These are phyloP conservation scores for Inosperma sp. DNA, from an alignment of 768 basidiomycete species.

Conservation along the genomic window DNA sequence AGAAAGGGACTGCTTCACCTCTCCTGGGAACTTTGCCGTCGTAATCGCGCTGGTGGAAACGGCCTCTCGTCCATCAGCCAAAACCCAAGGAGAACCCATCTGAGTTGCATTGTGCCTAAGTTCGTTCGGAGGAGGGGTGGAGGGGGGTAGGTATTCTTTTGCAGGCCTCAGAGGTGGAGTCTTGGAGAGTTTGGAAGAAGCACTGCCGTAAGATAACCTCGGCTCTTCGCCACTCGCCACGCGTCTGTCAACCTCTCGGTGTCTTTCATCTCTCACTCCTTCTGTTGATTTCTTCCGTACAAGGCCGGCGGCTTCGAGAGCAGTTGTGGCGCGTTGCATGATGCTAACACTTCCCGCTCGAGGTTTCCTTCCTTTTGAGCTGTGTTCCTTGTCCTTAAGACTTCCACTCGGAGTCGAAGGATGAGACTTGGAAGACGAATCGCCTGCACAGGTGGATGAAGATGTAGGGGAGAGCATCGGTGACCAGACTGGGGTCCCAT, in stretches of 20 bases:
- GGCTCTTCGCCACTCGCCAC: slow-evolving; percentile 48
- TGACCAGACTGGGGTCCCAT: slow-evolving; percentile 41
- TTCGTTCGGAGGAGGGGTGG: slow-evolving; percentile 50
- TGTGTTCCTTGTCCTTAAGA: slow-evolving; percentile 41
- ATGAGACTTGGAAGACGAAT: slow-evolving; percentile 52
- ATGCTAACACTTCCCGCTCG: slow-evolving; percentile 91
- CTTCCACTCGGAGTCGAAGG: slow-evolving; percentile 68
- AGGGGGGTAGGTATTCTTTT: slow-evolving; percentile 33
- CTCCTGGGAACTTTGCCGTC: slow-evolving; percentile 47
- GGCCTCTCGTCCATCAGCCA: slow-evolving; percentile 45
- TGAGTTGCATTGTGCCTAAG: slow-evolving; percentile 32
- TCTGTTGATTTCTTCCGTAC: slow-evolving; percentile 81
- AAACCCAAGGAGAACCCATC: slow-evolving; percentile 71
- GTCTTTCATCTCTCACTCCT: slow-evolving; percentile 60
- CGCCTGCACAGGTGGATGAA: slow-evolving; percentile 40
- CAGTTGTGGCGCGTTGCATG: slow-evolving; percentile 92
- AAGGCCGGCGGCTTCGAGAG: slow-evolving; percentile 78
- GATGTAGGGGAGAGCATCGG: slow-evolving; percentile 57
- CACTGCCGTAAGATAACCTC: slow-evolving; percentile 60
- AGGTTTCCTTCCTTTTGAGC: slow-evolving; percentile 56
- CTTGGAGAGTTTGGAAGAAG: slow-evolving; percentile 62
- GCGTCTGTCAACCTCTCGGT: slow-evolving; percentile 43
- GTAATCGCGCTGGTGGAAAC: slow-evolving; percentile 27
- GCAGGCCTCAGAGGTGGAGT: slow-evolving; percentile 58
- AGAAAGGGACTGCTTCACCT: slow-evolving; percentile 43